These are phyloP conservation scores for Botrytis squamosa DNA, from an alignment of 2,329 filamentous ascomycete genomes.

Conservation along the genomic window DNA sequence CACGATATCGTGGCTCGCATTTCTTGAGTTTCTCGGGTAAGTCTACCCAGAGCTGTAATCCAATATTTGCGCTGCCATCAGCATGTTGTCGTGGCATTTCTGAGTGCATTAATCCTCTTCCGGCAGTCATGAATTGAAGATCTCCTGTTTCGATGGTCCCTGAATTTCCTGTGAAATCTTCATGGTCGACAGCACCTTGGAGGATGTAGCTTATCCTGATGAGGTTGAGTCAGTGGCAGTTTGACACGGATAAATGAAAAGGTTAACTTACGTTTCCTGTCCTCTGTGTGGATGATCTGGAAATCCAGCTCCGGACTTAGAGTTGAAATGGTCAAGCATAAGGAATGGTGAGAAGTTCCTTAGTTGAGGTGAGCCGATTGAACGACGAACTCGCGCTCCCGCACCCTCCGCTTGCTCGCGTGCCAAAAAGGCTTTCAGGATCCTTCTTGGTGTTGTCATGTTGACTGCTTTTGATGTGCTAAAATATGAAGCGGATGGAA, in stretches of 20 bases:
- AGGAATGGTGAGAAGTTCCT: constrained; percentile 89
- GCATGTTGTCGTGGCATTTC: constrained; percentile 85
- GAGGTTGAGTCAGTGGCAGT: neutral
- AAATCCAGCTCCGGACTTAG: constrained; percentile 79
- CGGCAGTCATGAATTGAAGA: constrained; percentile 97
- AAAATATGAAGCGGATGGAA: constrained; percentile 29
- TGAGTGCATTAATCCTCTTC: constrained; percentile 86
- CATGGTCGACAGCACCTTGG: constrained; percentile 82
- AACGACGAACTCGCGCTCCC: constrained; percentile 81
- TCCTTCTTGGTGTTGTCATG: constrained; percentile 70
- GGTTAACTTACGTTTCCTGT: constrained; percentile 49
- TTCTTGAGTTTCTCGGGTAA: constrained; percentile 76
- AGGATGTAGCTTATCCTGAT: constrained; percentile 77
- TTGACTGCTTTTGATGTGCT: constrained; percentile 39
- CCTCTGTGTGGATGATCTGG: constrained; percentile 69
- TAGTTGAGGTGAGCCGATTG: constrained; percentile 79
- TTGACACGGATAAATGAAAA: neutral
- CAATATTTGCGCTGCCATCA: constrained; percentile 76
- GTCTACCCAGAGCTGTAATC: constrained; percentile 95
- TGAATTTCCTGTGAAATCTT: constrained; percentile 83
- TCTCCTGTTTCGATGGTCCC: constrained; percentile 87
- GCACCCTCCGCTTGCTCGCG: constrained; percentile 84
- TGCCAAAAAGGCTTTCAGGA: constrained; percentile 81
- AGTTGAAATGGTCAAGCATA: constrained; percentile 92
- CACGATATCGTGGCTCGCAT: constrained; percentile 90